Evolutionary conservation across 345 rosid species (phyloP).

Genomic region (Populus ilicifolia): DNA sequence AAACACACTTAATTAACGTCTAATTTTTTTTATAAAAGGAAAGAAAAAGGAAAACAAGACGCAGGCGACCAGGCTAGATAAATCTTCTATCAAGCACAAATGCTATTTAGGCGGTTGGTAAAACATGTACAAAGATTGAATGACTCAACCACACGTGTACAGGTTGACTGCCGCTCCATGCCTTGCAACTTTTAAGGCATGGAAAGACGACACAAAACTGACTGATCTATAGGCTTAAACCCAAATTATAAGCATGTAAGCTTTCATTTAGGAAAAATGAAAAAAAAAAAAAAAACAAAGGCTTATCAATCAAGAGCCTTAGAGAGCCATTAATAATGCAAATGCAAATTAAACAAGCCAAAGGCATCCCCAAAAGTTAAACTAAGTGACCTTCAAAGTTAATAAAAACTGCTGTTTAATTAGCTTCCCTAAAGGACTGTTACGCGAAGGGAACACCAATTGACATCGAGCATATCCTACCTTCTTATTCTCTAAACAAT

Average conservation of each 20-base stretch:
- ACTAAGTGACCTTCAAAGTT: too few relatives aligned
- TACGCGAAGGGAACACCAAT: background rate
- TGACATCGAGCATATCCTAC: background rate
- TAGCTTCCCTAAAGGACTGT: constrained; percentile 2
- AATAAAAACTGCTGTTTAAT: background rate
- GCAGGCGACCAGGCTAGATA: background rate
- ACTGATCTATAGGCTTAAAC: background rate
- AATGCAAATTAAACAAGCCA: background rate
- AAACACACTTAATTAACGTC: too few relatives aligned
- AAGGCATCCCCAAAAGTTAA: background rate
- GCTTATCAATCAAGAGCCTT: background rate
- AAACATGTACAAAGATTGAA: too few relatives aligned
- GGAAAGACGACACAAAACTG: background rate
- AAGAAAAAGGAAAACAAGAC: background rate
- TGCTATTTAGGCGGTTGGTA: too few relatives aligned
- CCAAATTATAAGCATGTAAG: background rate
- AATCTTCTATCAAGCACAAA: background rate
- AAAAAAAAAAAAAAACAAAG: background rate
- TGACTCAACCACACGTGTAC: background rate
- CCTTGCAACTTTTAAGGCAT: background rate
- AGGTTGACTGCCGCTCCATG: background rate
- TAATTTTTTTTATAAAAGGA: too few relatives aligned
- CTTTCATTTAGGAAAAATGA: background rate
- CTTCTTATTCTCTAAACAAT: constrained; percentile 19
- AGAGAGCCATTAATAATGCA: background rate